Evolutionary conservation across 2,329 filamentous ascomycete species (phyloP).

Genomic region (Verticillium nonalfalfae): DNA sequence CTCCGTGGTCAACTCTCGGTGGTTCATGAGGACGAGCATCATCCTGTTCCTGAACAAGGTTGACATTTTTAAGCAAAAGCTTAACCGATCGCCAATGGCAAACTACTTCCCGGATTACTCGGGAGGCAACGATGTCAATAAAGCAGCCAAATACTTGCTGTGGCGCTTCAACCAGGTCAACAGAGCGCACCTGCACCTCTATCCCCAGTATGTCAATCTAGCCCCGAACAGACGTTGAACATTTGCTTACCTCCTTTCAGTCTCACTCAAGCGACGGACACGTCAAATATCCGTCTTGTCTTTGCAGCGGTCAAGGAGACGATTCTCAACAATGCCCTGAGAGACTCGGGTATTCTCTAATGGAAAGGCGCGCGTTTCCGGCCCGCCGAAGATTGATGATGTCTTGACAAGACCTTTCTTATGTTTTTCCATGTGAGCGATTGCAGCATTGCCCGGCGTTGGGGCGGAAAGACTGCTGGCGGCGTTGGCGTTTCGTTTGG

Average conservation of each 20-base stretch:
- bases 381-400: conserved; percentile 1
- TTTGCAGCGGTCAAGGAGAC: conserved; percentile 99
- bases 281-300: conserved; percentile 93
- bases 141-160: conserved; percentile 92
- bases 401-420: conserved; percentile 11
- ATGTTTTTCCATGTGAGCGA: conserved; percentile 11
- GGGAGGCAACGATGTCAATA: conserved; percentile 94
- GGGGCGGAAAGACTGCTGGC: conserved; percentile 12
- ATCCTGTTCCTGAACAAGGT: conserved; percentile 99
- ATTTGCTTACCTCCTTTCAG: conserved; percentile 35
- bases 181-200: conserved; percentile 88
- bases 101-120: conserved; percentile 99
- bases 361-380: conserved; percentile 3
- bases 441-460: conserved; percentile 15
- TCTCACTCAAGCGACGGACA: conserved; percentile 97
- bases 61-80: conserved; percentile 94
- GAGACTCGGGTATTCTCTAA: conserved; percentile 94
- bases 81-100: conserved; percentile 78
- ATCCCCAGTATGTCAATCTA: conserved; percentile 74
- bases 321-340: conserved; percentile 94
- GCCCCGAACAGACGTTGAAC: conserved; percentile 3
- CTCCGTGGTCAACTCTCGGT: conserved; percentile 95
- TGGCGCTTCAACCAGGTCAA: conserved; percentile 99
- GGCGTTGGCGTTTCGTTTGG: conserved; percentile 14
- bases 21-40: conserved; percentile 99